Percentiles rank a stretch among this genome's conserved stretches.
Conservation (phyloP, 1,284 basidiomycete species). For the Puccinia novopanici region DNA sequence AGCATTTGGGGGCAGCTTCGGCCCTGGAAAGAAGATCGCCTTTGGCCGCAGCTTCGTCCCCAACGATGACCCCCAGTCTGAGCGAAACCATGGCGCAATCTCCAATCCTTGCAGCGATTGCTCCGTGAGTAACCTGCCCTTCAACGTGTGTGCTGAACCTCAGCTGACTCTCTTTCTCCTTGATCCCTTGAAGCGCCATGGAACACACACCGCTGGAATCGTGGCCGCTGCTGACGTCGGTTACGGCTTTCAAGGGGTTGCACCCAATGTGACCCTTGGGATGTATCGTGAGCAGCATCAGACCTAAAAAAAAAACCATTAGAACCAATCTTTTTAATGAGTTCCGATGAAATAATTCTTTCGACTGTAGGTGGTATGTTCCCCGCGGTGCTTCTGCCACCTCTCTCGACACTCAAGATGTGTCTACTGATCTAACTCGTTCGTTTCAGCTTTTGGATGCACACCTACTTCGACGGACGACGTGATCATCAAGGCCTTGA, state of each 20-base stretch:
- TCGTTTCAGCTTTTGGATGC: slow-evolving; percentile 7
- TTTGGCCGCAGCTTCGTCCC: slow-evolving; percentile 66
- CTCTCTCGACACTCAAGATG: neutral
- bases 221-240: slow-evolving; percentile 39
- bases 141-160: neutral
- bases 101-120: slow-evolving; percentile 39
- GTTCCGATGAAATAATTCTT: neutral
- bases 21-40: slow-evolving; percentile 67
- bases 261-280: slow-evolving; percentile 39
- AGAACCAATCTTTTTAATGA: neutral
- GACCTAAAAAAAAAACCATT: neutral
- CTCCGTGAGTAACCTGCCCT: slow-evolving; percentile 6
- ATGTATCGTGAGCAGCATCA: slow-evolving; percentile 38
- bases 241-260: slow-evolving; percentile 33
- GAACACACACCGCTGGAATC: slow-evolving; percentile 45
- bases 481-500: slow-evolving; percentile 16
- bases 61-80: neutral
- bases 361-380: neutral
- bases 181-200: slow-evolving; percentile 14
- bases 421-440: neutral
- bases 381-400: neutral
- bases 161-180: neutral
- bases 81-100: neutral
- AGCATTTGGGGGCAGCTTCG: slow-evolving; percentile 68
- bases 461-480: neutral